phyloP scores from a whole-genome alignment of 768 basidiomycete species.

The Tylopilus sp. region DNA sequence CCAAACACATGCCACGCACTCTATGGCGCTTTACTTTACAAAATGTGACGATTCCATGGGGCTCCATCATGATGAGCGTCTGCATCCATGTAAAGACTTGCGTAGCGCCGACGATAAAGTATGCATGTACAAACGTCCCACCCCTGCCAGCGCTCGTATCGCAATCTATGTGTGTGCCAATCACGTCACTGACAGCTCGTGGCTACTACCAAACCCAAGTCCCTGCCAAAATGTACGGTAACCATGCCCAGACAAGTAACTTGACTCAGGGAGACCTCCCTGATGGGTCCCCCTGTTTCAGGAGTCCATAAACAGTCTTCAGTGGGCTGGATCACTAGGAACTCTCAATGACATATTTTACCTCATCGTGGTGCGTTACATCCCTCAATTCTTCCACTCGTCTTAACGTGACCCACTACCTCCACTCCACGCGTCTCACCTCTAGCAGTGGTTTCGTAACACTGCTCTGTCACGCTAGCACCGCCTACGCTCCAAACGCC shows the following conservation, averaged over 20 bases:
- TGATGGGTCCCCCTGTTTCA: constrained; percentile 16
- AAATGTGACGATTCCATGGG: background rate
- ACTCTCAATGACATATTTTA: background rate
- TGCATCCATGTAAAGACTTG: background rate
- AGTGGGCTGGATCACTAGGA: background rate
- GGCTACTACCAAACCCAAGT: background rate
- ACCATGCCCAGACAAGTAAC: background rate
- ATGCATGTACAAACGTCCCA: background rate
- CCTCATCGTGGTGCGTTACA: background rate
- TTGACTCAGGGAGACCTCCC: background rate
- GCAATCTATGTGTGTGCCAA: background rate
- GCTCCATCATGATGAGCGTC: background rate
- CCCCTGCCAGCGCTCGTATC: background rate
- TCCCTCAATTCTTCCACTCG: background rate
- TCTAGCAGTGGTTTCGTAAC: constrained; percentile 7
- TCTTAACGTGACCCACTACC: background rate
- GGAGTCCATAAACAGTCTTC: background rate
- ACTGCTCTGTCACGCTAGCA: constrained; percentile 2
- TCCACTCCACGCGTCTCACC: constrained; percentile 2
- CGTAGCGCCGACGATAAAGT: constrained; percentile 4
- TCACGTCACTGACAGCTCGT: background rate
- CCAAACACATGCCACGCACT: background rate
- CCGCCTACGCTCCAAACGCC: constrained; percentile 1
- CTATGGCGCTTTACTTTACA: background rate
- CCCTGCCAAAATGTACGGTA: background rate